A percentile compares a stretch with the other conserved stretches of the same genome.
Evolutionary conservation across 768 basidiomycete species (phyloP).

Genomic region (Mycena albidolilacea): DNA sequence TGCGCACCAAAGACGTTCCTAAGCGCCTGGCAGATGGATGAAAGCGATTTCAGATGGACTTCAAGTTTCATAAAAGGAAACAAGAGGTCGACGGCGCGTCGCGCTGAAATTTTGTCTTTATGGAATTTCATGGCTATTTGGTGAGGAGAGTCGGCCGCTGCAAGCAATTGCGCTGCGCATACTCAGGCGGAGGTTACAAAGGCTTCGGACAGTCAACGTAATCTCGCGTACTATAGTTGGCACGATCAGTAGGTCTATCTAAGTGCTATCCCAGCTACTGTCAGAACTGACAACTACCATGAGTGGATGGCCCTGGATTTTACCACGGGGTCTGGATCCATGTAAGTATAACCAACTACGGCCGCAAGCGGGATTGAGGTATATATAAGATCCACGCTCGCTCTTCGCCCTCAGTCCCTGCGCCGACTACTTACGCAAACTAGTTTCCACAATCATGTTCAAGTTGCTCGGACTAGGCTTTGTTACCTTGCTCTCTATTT

Average conservation of each 20-base stretch:
- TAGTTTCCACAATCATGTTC: constrained; percentile 13
- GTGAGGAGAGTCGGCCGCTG: constrained; percentile 3
- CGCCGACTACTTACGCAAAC: not conserved
- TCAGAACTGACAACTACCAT: constrained; percentile 1
- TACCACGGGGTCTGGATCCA: constrained; percentile 8
- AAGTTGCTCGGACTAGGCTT: constrained; percentile 9
- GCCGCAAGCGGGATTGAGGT: constrained; percentile 5
- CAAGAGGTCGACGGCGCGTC: constrained; percentile 1
- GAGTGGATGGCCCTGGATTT: constrained; percentile 10
- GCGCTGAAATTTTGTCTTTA: constrained; percentile 4
- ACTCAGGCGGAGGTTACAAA: constrained; percentile 2
- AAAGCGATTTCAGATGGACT: not conserved
- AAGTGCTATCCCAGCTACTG: constrained; percentile 3
- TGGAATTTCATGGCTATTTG: constrained; percentile 12
- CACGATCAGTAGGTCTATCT: constrained; percentile 11
- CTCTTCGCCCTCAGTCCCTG: constrained; percentile 6
- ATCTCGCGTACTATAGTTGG: not conserved
- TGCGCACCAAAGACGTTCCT: constrained; percentile 1
- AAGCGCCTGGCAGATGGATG: not conserved
- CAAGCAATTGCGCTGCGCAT: constrained; percentile 9
- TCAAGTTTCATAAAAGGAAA: no score
- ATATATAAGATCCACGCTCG: constrained; percentile 7
- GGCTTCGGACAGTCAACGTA: constrained; percentile 7
- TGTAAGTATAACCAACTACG: constrained; percentile 4
- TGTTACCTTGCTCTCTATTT: constrained; percentile 5